Conservation (phyloP, 2,329 filamentous ascomycete genomes). For the Exophiala xenobiotica region DNA sequence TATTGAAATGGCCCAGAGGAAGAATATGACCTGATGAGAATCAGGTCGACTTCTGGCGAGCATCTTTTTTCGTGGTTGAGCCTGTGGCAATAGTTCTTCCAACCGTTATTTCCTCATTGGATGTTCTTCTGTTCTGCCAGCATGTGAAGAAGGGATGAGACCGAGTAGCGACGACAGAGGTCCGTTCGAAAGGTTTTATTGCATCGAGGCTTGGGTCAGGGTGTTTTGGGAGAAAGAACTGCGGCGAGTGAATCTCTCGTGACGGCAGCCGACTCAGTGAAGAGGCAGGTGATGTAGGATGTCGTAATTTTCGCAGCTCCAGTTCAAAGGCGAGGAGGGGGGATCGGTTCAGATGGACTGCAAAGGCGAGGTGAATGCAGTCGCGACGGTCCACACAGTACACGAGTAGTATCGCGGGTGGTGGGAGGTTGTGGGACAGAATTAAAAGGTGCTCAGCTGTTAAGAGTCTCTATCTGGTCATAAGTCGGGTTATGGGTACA, state of each 20-base stretch:
- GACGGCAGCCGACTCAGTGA: conserved; percentile 7
- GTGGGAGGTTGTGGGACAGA: conserved; percentile 1
- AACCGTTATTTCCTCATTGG: conserved; percentile 21
- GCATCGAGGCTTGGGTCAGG: neutral
- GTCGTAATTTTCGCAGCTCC: too few relatives aligned
- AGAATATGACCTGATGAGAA: conserved; percentile 6
- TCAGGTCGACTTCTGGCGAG: neutral
- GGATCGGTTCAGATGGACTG: neutral
- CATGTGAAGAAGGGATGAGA: neutral
- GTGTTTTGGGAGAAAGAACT: neutral
- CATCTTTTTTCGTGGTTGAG: conserved; percentile 13
- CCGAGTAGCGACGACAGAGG: neutral
- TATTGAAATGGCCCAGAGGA: conserved; percentile 5
- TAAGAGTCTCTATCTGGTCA: conserved; percentile 10
- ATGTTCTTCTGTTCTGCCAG: conserved; percentile 1
- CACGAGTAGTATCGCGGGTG: neutral
- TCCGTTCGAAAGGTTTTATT: neutral
- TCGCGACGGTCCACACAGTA: neutral
- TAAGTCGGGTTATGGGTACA: conserved; percentile 12
- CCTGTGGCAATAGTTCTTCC: conserved; percentile 13
- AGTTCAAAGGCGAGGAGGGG: neutral
- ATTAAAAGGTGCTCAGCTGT: conserved; percentile 4
- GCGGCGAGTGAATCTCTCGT: neutral
- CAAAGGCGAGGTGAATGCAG: neutral
- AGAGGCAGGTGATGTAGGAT: too few relatives aligned